Evolutionary conservation across 192 early-diverging fungal genomes (phyloP).

Genomic region (Neocallimastix lanati): DNA sequence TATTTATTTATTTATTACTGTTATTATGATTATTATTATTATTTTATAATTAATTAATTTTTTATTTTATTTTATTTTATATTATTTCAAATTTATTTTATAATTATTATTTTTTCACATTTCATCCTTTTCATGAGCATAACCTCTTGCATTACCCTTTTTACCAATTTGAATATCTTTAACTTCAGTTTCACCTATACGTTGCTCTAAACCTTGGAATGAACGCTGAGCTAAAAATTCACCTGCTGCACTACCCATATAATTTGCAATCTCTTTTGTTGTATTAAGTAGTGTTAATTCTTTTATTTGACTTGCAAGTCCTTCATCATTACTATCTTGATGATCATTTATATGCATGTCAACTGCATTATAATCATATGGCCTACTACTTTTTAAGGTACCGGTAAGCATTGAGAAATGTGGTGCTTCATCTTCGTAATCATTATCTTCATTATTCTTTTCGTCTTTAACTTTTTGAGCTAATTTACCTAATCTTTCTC

Average conservation of each 20-base stretch:
- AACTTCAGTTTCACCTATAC: slow-evolving; percentile 33
- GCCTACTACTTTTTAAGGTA: neutral
- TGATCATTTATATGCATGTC: slow-evolving; percentile 18
- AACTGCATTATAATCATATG: slow-evolving; percentile 3
- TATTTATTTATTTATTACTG: no score
- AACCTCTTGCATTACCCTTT: no score
- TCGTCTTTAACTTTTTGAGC: neutral
- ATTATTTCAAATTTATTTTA: no score
- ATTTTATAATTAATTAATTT: no score
- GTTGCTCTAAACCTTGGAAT: slow-evolving; percentile 64
- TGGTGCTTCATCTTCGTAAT: slow-evolving; percentile 39
- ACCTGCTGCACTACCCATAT: slow-evolving; percentile 37
- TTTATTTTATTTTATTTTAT: no score
- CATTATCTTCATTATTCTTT: neutral
- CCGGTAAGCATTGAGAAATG: slow-evolving; percentile 81
- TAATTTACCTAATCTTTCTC: slow-evolving; percentile 1
- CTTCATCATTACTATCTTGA: slow-evolving; percentile 6
- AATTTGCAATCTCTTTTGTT: slow-evolving; percentile 26
- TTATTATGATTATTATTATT: no score
- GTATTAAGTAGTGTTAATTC: slow-evolving; percentile 36
- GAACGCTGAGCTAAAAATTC: slow-evolving; percentile 56
- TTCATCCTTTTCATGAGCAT: no score
- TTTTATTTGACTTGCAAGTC: slow-evolving; percentile 1
- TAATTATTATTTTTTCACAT: no score
- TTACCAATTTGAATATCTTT: no score